These are phyloP conservation scores for Ajuga chamaepitys DNA, from an alignment of 257 asterid genomes.

Conservation along the genomic window DNA sequence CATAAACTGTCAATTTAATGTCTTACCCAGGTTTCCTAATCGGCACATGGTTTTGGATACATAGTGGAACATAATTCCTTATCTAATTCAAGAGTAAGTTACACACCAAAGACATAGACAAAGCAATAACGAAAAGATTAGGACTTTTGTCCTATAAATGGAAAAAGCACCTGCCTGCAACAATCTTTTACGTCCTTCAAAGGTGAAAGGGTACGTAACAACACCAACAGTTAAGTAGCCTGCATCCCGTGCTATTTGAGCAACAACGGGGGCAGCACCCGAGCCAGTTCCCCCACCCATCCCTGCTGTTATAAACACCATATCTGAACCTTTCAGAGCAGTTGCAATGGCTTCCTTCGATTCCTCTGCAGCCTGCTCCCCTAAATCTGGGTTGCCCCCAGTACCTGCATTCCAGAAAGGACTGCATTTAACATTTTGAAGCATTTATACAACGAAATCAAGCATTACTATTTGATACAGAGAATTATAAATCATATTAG, in stretches of 20 bases:
- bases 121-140: neutral
- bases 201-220: slow-evolving; percentile 96
- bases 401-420: slow-evolving; percentile 57
- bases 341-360: slow-evolving; percentile 83
- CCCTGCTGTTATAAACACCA: slow-evolving; percentile 99
- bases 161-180: slow-evolving; percentile 56
- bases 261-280: slow-evolving; percentile 98
- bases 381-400: slow-evolving; percentile 90
- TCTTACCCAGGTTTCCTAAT: neutral
- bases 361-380: slow-evolving; percentile 99
- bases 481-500: neutral
- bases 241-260: slow-evolving; percentile 85
- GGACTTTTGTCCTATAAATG: neutral
- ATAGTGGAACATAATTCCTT: no score
- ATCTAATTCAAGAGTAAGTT: no score
- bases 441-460: neutral
- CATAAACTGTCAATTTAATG: neutral
- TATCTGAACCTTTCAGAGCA: slow-evolving; percentile 92
- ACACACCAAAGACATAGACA: neutral
- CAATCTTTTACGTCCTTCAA: slow-evolving; percentile 95
- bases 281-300: slow-evolving; percentile 99
- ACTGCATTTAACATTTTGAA: neutral
- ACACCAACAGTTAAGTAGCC: slow-evolving; percentile 98
- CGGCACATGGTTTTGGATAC: no score
- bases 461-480: neutral